Evolutionary conservation across 495 filamentous ascomycete species (phyloP).

Genomic region (Glutinoglossum americanum): DNA sequence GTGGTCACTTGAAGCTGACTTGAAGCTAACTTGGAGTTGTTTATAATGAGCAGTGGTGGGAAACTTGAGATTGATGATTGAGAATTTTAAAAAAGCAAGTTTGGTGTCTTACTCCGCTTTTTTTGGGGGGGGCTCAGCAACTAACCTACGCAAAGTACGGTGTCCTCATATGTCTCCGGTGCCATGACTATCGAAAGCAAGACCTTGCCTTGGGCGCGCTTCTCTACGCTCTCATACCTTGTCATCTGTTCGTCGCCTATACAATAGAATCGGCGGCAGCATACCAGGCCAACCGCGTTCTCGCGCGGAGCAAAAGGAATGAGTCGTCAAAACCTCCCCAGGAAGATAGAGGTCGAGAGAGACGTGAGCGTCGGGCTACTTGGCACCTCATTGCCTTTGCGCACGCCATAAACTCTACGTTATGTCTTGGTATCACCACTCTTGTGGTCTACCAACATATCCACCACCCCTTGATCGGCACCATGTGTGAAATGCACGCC

Average conservation of each 20-base stretch:
- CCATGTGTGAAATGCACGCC: conserved; percentile 72
- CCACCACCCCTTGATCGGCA: conserved; percentile 83
- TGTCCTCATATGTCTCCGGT: conserved; percentile 76
- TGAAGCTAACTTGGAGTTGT: too few species aligned
- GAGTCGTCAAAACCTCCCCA: conserved; percentile 41
- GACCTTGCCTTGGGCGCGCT: conserved; percentile 55
- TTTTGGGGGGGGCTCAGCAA: too few species aligned
- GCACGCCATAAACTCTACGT: conserved; percentile 62
- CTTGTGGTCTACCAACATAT: conserved; percentile 72
- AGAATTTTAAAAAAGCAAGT: conserved; percentile 83
- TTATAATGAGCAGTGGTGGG: conserved; percentile 42
- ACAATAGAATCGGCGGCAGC: conserved; percentile 69
- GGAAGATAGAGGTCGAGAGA: conserved; percentile 26
- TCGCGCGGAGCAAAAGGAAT: conserved; percentile 37
- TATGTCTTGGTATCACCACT: conserved; percentile 64
- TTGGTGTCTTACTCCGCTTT: background rate
- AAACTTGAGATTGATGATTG: conserved; percentile 80
- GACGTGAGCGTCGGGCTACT: conserved; percentile 35
- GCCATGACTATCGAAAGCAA: conserved; percentile 64
- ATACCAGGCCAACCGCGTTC: conserved; percentile 42
- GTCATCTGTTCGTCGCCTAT: conserved; percentile 74
- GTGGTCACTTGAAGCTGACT: background rate
- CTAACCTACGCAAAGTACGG: conserved; percentile 45
- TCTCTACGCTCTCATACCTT: conserved; percentile 69
- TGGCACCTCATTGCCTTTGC: conserved; percentile 59